Evolutionary conservation across 306 rosid genomes (phyloP).

Genomic region (Vachellia collinsii): DNA sequence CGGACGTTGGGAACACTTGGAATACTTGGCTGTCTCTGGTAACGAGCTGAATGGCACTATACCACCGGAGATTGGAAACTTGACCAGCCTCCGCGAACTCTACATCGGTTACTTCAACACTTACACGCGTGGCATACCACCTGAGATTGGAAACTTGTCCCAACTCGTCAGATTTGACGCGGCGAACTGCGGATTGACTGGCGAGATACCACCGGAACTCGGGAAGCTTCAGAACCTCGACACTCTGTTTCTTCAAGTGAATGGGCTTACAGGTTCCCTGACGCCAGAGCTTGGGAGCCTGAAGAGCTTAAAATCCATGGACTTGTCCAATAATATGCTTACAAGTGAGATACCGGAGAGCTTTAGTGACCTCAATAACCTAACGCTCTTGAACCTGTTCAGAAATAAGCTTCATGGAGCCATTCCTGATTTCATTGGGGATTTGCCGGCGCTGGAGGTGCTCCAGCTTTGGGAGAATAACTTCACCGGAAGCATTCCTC

Average conservation of each 20-base stretch:
- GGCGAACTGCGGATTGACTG: slow-evolving; percentile 74
- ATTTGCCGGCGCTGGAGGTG: slow-evolving; percentile 74
- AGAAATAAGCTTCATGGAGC: slow-evolving; percentile 91
- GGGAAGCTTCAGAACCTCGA: slow-evolving; percentile 77
- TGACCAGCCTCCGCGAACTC: slow-evolving; percentile 70
- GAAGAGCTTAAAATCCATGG: slow-evolving; percentile 81
- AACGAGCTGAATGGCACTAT: slow-evolving; percentile 71
- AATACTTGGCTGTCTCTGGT: slow-evolving; percentile 87
- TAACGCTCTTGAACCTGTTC: slow-evolving; percentile 79
- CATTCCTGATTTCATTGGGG: slow-evolving; percentile 84
- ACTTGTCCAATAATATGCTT: slow-evolving; percentile 79
- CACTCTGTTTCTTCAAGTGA: slow-evolving; percentile 91
- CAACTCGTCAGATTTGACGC: slow-evolving; percentile 79
- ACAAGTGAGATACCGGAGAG: slow-evolving; percentile 79
- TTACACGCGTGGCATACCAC: slow-evolving; percentile 72
- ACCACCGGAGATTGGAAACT: slow-evolving; percentile 82
- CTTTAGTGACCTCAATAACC: slow-evolving; percentile 64
- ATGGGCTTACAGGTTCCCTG: slow-evolving; percentile 74
- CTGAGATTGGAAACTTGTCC: slow-evolving; percentile 78
- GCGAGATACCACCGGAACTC: slow-evolving; percentile 79
- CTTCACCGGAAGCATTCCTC: slow-evolving; percentile 86
- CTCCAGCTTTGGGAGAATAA: slow-evolving; percentile 95
- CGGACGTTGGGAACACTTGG: slow-evolving; percentile 57
- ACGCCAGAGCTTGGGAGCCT: slow-evolving; percentile 72
- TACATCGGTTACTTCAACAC: slow-evolving; percentile 79